A percentile compares a stretch with the other conserved stretches of the same genome.
Evolutionary conservation across 305 asterid species (phyloP).

Genomic region (Fraxinus baroniana): DNA sequence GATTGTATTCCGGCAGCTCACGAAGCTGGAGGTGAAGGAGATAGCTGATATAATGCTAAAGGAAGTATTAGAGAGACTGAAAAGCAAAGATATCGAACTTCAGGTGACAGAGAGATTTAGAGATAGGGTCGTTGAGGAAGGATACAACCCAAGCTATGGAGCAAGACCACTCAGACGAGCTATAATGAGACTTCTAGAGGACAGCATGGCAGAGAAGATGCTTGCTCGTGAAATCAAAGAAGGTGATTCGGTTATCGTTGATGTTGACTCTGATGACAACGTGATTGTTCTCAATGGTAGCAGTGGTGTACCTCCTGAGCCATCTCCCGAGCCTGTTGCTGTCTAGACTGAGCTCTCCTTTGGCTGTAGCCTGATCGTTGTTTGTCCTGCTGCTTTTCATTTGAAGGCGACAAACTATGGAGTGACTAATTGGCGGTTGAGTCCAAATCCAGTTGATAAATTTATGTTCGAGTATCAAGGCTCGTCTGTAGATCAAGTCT

Average conservation of each 20-base stretch:
- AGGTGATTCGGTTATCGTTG: slow-evolving; percentile 86
- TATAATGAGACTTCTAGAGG: slow-evolving; percentile 92
- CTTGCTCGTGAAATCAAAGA: slow-evolving; percentile 86
- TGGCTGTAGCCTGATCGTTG: slow-evolving; percentile 5
- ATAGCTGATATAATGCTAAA: slow-evolving; percentile 88
- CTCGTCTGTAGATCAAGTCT: not conserved
- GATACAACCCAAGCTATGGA: slow-evolving; percentile 92
- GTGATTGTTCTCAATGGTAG: slow-evolving; percentile 76
- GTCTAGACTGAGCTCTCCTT: slow-evolving; percentile 37
- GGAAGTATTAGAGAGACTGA: slow-evolving; percentile 81
- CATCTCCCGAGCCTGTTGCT: slow-evolving; percentile 55
- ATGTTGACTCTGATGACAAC: slow-evolving; percentile 83
- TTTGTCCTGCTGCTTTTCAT: slow-evolving; percentile 28
- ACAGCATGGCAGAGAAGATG: slow-evolving; percentile 97
- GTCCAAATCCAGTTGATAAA: not conserved
- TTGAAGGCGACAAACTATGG: slow-evolving; percentile 6
- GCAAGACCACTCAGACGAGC: slow-evolving; percentile 93
- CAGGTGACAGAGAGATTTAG: slow-evolving; percentile 90
- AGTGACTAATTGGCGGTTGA: not conserved
- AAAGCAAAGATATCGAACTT: slow-evolving; percentile 72
- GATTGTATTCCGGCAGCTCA: slow-evolving; percentile 94
- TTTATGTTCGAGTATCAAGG: not conserved
- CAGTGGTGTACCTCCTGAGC: slow-evolving; percentile 66
- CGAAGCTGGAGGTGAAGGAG: slow-evolving; percentile 92
- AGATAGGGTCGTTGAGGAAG: slow-evolving; percentile 93